A percentile compares a stretch with the other conserved stretches of the same genome.
phyloP scores from a whole-genome alignment of 139 green algal genomes.

The Picochlorum costavermella region DNA sequence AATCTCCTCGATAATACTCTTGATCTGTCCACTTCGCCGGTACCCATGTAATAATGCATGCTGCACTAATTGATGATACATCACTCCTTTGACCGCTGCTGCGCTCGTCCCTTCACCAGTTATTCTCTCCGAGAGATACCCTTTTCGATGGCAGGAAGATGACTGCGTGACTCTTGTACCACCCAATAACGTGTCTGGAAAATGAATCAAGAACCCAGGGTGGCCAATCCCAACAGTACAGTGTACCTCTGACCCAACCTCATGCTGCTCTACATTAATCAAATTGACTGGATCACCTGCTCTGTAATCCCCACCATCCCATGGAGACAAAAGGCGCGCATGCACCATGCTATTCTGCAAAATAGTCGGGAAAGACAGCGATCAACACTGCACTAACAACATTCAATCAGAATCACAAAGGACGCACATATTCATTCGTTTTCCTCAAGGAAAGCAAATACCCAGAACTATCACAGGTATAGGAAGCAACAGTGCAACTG shows the following conservation, averaged over 20 bases:
- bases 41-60: constrained; percentile 17
- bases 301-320: neutral
- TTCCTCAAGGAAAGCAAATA: no score
- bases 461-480: no score
- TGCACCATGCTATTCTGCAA: constrained; percentile 19
- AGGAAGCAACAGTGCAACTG: no score
- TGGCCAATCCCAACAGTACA: neutral
- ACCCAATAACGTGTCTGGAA: constrained; percentile 65
- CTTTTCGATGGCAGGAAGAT: neutral
- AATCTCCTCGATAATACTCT: constrained; percentile 12
- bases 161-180: constrained; percentile 5
- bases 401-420: neutral
- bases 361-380: neutral
- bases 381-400: neutral
- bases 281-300: constrained; percentile 52
- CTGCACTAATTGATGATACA: constrained; percentile 23
- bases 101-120: constrained; percentile 23
- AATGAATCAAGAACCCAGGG: constrained; percentile 51
- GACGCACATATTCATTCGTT: neutral
- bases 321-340: constrained; percentile 26
- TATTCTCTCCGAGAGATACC: constrained; percentile 23
- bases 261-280: constrained; percentile 18
- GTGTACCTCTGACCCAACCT: constrained; percentile 16
- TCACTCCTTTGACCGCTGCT: constrained; percentile 14
- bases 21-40: constrained; percentile 7